A percentile compares a stretch with the other conserved stretches of the same genome.
phyloP scores from a whole-genome alignment of 352 stramenopile species.

The Globisporangium apiculatum region DNA sequence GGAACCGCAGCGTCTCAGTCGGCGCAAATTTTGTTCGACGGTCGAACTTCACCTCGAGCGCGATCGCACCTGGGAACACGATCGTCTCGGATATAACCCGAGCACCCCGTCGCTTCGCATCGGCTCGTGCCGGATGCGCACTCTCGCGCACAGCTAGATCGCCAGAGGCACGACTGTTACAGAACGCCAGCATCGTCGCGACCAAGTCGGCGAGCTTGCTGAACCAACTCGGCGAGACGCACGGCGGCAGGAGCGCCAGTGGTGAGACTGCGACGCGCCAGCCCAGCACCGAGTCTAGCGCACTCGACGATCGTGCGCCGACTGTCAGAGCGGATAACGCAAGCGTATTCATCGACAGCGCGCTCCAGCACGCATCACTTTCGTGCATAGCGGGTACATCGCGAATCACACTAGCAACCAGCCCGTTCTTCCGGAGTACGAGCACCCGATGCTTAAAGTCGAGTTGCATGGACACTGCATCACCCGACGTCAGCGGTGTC shows the following conservation, averaged over 20 bases:
- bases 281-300: constrained; percentile 1
- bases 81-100: constrained; percentile 15
- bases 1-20: constrained; percentile 24
- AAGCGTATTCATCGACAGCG: constrained; percentile 1
- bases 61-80: constrained; percentile 36
- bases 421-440: constrained; percentile 34
- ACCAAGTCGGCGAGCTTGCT: constrained; percentile 49
- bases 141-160: constrained; percentile 46
- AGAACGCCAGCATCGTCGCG: constrained; percentile 50
- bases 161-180: constrained; percentile 20
- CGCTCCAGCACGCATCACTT: neutral
- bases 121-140: constrained; percentile 23
- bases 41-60: constrained; percentile 70
- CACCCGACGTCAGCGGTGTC: constrained; percentile 25
- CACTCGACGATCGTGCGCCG: constrained; percentile 1
- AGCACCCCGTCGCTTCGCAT: constrained; percentile 2
- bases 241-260: constrained; percentile 22
- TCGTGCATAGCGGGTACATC: neutral
- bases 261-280: constrained; percentile 23
- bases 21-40: constrained; percentile 36
- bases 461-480: constrained; percentile 34
- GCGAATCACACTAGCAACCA: constrained; percentile 15
- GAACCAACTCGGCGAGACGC: constrained; percentile 46
- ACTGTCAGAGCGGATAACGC: neutral
- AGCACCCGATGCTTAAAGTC: constrained; percentile 25